A percentile compares a stretch with the other conserved stretches of the same genome.
phyloP scores from a whole-genome alignment of 1,284 basidiomycete species.

The Salmacisia buchloeana region DNA sequence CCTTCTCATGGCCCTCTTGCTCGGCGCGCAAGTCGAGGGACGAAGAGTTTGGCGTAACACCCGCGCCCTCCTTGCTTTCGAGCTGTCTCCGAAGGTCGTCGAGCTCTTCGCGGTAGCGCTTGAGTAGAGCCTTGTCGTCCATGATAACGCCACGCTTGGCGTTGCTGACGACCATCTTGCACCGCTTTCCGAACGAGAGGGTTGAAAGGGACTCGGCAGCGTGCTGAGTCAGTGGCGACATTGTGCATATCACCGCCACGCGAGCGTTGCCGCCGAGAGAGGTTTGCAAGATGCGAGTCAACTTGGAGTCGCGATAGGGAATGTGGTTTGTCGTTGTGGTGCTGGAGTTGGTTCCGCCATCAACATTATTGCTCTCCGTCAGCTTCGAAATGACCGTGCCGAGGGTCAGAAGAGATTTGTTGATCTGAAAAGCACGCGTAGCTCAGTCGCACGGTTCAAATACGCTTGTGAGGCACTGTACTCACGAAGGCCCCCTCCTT shows the following conservation, averaged over 20 bases:
- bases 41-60: not conserved
- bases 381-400: slow-evolving; percentile 59
- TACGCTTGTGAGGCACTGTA: not conserved
- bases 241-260: slow-evolving; percentile 59
- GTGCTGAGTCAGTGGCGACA: slow-evolving; percentile 54
- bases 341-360: slow-evolving; percentile 8
- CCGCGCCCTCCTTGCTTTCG: slow-evolving; percentile 11
- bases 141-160: slow-evolving; percentile 56
- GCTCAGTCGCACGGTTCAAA: not conserved
- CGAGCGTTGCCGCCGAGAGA: slow-evolving; percentile 58
- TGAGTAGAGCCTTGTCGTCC: slow-evolving; percentile 45
- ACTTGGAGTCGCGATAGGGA: slow-evolving; percentile 59
- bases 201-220: slow-evolving; percentile 58
- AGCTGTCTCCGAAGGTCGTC: slow-evolving; percentile 36
- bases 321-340: slow-evolving; percentile 49
- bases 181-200: slow-evolving; percentile 58
- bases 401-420: slow-evolving; percentile 53
- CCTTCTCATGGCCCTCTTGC: slow-evolving; percentile 7
- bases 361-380: slow-evolving; percentile 46
- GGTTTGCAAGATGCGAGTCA: slow-evolving; percentile 57
- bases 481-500: slow-evolving; percentile 54
- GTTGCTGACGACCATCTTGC: slow-evolving; percentile 58
- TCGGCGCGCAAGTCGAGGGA: not conserved
- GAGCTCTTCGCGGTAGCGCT: slow-evolving; percentile 36
- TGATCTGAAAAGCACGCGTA: slow-evolving; percentile 17